A percentile compares a stretch with the other conserved stretches of the same genome.
These are phyloP conservation scores for Microdochium trichocladiopsis DNA, from an alignment of 2,329 filamentous ascomycete species.

Conservation along the genomic window DNA sequence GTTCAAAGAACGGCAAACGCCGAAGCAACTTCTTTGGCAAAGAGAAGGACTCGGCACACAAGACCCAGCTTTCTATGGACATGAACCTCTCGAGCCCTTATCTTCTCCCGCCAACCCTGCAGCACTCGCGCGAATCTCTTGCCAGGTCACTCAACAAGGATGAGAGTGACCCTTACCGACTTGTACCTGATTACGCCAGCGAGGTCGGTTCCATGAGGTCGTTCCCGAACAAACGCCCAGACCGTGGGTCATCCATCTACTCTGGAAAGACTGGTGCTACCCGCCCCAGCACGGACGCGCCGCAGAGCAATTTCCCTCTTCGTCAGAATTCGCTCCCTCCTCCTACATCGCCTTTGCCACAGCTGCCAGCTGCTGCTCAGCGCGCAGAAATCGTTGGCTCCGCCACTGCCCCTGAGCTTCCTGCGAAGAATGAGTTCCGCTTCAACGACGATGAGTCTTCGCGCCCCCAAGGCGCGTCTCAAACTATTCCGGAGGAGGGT, in stretches of 20 bases:
- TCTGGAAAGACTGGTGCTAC: conserved; percentile 20
- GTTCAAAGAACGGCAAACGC: conserved; percentile 32
- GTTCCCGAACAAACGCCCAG: conserved; percentile 26
- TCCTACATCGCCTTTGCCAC: not conserved
- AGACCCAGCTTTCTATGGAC: conserved; percentile 59
- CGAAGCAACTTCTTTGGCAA: conserved; percentile 42
- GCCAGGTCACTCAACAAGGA: conserved; percentile 66
- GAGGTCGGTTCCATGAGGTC: conserved; percentile 52
- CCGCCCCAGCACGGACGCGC: conserved; percentile 26
- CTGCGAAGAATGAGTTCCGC: conserved; percentile 22
- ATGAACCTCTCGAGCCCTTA: conserved; percentile 80
- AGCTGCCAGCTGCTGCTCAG: not conserved
- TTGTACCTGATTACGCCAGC: conserved; percentile 49
- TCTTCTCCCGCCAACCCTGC: conserved; percentile 76
- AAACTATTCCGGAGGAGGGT: not conserved
- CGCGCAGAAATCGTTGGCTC: not conserved
- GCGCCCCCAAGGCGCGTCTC: conserved; percentile 2
- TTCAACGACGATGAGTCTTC: conserved; percentile 24
- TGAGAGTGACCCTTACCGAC: conserved; percentile 75
- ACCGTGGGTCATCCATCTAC: conserved; percentile 35
- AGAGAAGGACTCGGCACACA: conserved; percentile 41
- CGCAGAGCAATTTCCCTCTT: conserved; percentile 18
- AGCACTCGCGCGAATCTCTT: conserved; percentile 77
- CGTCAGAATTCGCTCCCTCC: conserved; percentile 34
- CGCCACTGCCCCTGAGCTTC: not conserved